Evolutionary conservation across 352 stramenopile genomes (phyloP).

Genomic region (Phytopythium delawarense): DNA sequence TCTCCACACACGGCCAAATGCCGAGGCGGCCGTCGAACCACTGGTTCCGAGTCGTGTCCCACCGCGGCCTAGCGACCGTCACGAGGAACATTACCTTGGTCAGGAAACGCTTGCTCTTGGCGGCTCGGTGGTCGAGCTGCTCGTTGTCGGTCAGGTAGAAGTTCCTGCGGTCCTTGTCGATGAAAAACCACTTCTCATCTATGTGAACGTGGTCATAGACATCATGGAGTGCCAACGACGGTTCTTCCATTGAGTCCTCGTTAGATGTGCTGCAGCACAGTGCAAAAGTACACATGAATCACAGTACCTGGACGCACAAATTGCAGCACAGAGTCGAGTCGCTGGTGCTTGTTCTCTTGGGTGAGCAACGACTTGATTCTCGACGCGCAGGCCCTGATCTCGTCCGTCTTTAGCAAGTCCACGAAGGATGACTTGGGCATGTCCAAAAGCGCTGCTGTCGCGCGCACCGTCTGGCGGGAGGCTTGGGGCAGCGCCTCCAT

Average conservation of each 20-base stretch:
- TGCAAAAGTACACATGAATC: no score
- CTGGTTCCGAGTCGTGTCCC: conserved; percentile 2
- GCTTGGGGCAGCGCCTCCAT: no score
- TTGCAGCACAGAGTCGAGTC: no score
- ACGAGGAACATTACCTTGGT: conserved; percentile 15
- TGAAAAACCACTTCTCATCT: conserved; percentile 17
- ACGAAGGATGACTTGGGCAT: no score
- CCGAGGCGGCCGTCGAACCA: conserved; percentile 16
- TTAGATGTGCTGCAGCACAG: background rate
- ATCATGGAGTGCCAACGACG: conserved; percentile 2
- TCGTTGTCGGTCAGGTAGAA: conserved; percentile 9
- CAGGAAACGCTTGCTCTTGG: conserved; percentile 8
- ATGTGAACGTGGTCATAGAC: conserved; percentile 14
- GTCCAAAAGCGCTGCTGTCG: no score
- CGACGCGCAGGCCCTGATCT: no score
- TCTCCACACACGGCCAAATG: conserved; percentile 11
- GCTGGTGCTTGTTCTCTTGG: no score
- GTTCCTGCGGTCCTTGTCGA: conserved; percentile 6
- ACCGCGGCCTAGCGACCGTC: conserved; percentile 10
- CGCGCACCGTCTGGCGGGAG: no score
- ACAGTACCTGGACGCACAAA: no score
- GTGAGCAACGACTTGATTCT: no score
- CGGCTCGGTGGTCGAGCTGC: conserved; percentile 6
- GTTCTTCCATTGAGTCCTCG: background rate
- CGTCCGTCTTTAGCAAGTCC: no score